Percentiles rank a stretch among this genome's conserved stretches.
phyloP scores from a whole-genome alignment of 495 filamentous ascomycete genomes.

The Tuber aestivum region DNA sequence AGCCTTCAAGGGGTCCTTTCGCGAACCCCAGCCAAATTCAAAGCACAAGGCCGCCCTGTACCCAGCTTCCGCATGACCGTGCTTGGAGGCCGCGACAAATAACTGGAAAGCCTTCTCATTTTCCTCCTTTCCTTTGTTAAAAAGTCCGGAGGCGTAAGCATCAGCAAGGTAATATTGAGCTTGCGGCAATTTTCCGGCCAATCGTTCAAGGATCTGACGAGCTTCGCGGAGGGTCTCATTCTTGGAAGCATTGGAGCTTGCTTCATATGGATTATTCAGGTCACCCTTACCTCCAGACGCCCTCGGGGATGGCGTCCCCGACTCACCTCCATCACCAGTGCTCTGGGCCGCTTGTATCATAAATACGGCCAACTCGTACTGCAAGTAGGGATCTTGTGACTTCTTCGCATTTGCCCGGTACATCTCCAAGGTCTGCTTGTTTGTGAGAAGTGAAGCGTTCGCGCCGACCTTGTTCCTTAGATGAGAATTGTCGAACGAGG shows the following conservation, averaged over 20 bases:
- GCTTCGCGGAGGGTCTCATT: constrained; percentile 78
- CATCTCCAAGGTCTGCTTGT: constrained; percentile 91
- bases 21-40: constrained; percentile 95
- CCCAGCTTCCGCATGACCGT: constrained; percentile 92
- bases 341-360: constrained; percentile 73
- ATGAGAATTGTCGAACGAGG: constrained; percentile 68
- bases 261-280: constrained; percentile 44
- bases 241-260: constrained; percentile 46
- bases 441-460: constrained; percentile 82
- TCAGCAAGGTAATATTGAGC: constrained; percentile 97
- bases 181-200: constrained; percentile 81
- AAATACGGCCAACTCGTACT: constrained; percentile 93
- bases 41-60: constrained; percentile 93
- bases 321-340: constrained; percentile 47
- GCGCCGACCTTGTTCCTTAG: constrained; percentile 72
- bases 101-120: constrained; percentile 83
- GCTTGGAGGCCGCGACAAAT: constrained; percentile 90
- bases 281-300: constrained; percentile 44
- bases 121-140: constrained; percentile 86
- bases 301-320: constrained; percentile 46
- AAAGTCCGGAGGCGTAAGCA: constrained; percentile 87
- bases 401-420: constrained; percentile 96
- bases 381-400: constrained; percentile 75
- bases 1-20: constrained; percentile 80
- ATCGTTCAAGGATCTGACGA: constrained; percentile 74